These are phyloP conservation scores for Globisporangium radiosum DNA, from an alignment of 352 stramenopile species.

Conservation along the genomic window DNA sequence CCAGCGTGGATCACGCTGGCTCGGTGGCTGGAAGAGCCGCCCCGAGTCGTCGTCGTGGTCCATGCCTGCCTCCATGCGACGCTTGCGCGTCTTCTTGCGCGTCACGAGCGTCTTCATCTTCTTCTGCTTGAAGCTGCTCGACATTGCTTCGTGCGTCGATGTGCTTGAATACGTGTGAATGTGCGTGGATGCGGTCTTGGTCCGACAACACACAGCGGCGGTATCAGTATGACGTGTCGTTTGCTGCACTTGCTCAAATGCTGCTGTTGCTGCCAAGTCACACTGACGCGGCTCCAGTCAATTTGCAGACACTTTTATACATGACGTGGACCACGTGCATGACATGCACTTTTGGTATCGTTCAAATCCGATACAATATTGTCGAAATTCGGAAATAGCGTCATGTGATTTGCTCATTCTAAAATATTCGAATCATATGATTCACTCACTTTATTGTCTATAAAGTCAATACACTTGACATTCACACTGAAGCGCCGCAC, in stretches of 20 bases:
- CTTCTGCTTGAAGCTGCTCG: constrained; percentile 83
- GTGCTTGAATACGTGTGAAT: background rate
- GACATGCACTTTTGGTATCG: background rate
- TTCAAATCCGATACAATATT: background rate
- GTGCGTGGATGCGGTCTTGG: background rate
- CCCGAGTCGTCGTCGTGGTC: constrained; percentile 62
- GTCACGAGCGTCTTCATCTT: constrained; percentile 75
- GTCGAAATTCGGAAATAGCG: no score
- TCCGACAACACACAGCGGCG: no score
- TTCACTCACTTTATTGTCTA: no score
- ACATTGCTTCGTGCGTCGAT: constrained; percentile 30
- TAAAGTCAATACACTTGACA: no score
- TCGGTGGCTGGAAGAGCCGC: constrained; percentile 66
- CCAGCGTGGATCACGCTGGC: constrained; percentile 61
- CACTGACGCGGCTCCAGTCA: background rate
- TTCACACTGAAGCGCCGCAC: background rate
- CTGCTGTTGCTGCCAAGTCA: background rate
- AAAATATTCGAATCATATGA: no score
- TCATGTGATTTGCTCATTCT: no score
- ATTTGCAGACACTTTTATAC: background rate
- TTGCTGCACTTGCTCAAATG: background rate
- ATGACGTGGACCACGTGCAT: no score
- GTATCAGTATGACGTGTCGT: background rate
- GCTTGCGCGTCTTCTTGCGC: constrained; percentile 77
- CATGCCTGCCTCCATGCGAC: constrained; percentile 49